phyloP scores from a whole-genome alignment of 306 rosid genomes.

The Sindora glabra region DNA sequence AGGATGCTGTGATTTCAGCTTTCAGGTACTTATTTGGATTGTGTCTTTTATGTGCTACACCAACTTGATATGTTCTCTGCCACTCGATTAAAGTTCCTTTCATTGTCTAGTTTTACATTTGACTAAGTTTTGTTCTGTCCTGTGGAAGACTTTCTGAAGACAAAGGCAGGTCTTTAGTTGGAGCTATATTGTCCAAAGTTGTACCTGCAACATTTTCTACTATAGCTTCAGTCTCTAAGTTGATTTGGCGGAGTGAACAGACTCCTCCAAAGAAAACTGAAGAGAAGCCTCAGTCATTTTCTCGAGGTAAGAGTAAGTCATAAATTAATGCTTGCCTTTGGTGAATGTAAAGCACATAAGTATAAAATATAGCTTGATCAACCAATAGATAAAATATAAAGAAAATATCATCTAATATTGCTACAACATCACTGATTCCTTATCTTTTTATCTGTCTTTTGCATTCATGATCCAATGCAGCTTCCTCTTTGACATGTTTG shows the following conservation, averaged over 20 bases:
- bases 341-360: slow-evolving; percentile 1
- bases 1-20: slow-evolving; percentile 93
- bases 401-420: not conserved
- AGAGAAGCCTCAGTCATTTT: slow-evolving; percentile 67
- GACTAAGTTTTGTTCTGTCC: slow-evolving; percentile 16
- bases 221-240: slow-evolving; percentile 74
- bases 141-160: slow-evolving; percentile 74
- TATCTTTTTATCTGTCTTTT: slow-evolving; percentile 17
- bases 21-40: slow-evolving; percentile 61
- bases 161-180: slow-evolving; percentile 81
- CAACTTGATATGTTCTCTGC: not conserved
- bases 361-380: not conserved
- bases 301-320: slow-evolving; percentile 58
- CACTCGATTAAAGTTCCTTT: not conserved
- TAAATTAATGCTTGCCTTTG: not conserved
- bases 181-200: slow-evolving; percentile 87
- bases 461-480: slow-evolving; percentile 44
- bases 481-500: slow-evolving; percentile 80
- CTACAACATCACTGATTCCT: slow-evolving; percentile 1
- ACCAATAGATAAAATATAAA: not conserved
- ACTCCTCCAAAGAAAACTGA: slow-evolving; percentile 52
- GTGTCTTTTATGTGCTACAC: not conserved
- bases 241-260: slow-evolving; percentile 79
- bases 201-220: slow-evolving; percentile 90
- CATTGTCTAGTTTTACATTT: slow-evolving; percentile 13